Evolutionary conservation across 1,139 yeast species (phyloP).

Genomic region (Wickerhamiella pararugosa): DNA sequence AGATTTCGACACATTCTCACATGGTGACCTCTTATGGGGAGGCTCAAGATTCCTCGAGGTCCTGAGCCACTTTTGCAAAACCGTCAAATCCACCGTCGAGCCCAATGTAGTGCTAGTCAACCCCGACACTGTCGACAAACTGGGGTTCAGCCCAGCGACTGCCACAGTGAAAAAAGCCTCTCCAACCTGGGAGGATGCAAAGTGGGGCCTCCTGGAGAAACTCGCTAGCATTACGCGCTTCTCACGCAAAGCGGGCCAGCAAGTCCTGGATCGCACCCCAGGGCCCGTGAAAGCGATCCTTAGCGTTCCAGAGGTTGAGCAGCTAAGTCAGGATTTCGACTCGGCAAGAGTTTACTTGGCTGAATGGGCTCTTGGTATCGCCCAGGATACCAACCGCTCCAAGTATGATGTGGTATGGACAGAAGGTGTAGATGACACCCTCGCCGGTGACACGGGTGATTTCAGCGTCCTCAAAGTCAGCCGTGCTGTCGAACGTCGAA

Average conservation of each 20-base stretch:
- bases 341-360: constrained; percentile 85
- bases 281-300: constrained; percentile 46
- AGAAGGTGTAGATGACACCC: constrained; percentile 30
- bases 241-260: constrained; percentile 44
- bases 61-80: constrained; percentile 38
- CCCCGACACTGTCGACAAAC: constrained; percentile 63
- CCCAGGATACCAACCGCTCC: constrained; percentile 63
- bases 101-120: constrained; percentile 60
- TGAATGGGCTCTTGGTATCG: constrained; percentile 93
- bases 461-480: constrained; percentile 49
- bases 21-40: constrained; percentile 70
- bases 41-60: constrained; percentile 59
- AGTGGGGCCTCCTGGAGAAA: constrained; percentile 76
- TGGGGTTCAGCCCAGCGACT: constrained; percentile 57
- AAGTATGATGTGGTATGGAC: constrained; percentile 35
- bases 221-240: constrained; percentile 69
- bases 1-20: constrained; percentile 59
- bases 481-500: constrained; percentile 45
- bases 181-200: constrained; percentile 43
- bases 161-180: constrained; percentile 20
- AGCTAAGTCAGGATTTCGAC: constrained; percentile 80
- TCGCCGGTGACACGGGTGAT: constrained; percentile 50
- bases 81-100: constrained; percentile 58
- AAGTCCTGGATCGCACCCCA: constrained; percentile 51
- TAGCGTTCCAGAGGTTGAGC: constrained; percentile 63